Evolutionary conservation across 176 grass and related monocot species (phyloP).

Genomic region (Triticum monococcum): DNA sequence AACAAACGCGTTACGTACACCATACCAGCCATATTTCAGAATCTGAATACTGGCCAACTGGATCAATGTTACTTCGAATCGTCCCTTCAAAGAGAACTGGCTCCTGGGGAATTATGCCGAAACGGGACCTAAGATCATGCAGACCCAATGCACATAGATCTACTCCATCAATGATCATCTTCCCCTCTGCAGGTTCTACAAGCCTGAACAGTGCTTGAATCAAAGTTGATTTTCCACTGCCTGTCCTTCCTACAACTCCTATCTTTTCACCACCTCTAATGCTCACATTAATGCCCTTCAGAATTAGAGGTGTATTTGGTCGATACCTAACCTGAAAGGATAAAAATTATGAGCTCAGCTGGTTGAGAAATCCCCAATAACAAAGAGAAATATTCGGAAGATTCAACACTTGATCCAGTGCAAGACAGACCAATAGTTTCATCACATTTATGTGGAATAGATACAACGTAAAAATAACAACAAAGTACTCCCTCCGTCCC

Average conservation of each 20-base stretch:
- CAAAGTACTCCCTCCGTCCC: background rate
- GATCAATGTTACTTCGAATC: conserved; percentile 86
- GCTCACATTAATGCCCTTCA: conserved; percentile 74
- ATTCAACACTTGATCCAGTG: background rate
- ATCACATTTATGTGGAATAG: background rate
- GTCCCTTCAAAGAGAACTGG: conserved; percentile 96
- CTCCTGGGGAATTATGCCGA: conserved; percentile 95
- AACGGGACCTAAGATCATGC: conserved; percentile 83
- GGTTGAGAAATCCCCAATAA: background rate
- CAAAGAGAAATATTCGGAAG: background rate
- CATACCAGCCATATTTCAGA: conserved; percentile 94
- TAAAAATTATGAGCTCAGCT: background rate
- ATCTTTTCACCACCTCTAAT: conserved; percentile 85
- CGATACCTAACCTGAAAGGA: conserved; percentile 76
- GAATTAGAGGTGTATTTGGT: conserved; percentile 80
- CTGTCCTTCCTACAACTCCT: conserved; percentile 89
- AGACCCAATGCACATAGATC: conserved; percentile 83
- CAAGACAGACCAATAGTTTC: background rate
- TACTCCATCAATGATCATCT: conserved; percentile 80
- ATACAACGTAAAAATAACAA: background rate
- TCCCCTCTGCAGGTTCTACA: conserved; percentile 70
- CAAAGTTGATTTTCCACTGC: conserved; percentile 93
- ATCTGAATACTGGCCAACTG: conserved; percentile 77
- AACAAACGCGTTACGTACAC: background rate
- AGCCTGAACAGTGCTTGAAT: conserved; percentile 90